Evolutionary conservation across 768 basidiomycete species (phyloP), one percentile per base, ranked within the genome.

Genomic region (Amyloporia xantha): DNA sequence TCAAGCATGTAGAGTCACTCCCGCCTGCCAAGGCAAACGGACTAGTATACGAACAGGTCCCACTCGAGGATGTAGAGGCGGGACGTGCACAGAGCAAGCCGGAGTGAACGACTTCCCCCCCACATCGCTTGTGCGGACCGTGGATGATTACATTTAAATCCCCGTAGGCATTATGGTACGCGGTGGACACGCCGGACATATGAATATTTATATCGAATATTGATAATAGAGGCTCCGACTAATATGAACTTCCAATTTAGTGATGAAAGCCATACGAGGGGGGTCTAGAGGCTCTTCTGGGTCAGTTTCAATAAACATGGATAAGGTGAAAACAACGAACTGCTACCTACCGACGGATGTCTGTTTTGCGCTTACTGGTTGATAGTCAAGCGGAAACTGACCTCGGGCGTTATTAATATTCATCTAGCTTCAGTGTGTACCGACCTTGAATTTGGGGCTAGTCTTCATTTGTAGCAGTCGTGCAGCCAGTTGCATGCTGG

Each of bases 1-100:
- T 87, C 47, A 91, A 91, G 63, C 83, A 91, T 63, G 58, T 73
- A 54, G 89, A 91, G 64, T 73, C 79, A 6, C 75, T 76, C 49
- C 53, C 66, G 4, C 54, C 71, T 23, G 59, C 68, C 24, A 62
- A 62, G 33, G 44, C 30, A 47, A 54, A 64, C 1, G 52, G 49
- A 37, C 65, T 59, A 2, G 62, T 66, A 35, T 86, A 88, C 54
- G 82, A 84, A 51, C 81, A 76, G 40, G 75, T 83, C 20, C 71
- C 79, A 28, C 72, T 82, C 66, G 78, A 84, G 46, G 81, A 84
- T 37, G 58, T 84, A 28, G 84, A 87, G 60, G 64, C 69, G 21
- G 82, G 78, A 26, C n/a, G n/a, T n/a, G n/a, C n/a, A n/a, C 30
- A 36, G 44, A 19, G 33, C 44, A 45, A 45, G 44, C 44, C 44